Percentiles rank a stretch among this genome's conserved stretches.
These are phyloP conservation scores for Oryza meridionalis DNA, from an alignment of 176 grass and related monocot genomes.

Conservation along the genomic window DNA sequence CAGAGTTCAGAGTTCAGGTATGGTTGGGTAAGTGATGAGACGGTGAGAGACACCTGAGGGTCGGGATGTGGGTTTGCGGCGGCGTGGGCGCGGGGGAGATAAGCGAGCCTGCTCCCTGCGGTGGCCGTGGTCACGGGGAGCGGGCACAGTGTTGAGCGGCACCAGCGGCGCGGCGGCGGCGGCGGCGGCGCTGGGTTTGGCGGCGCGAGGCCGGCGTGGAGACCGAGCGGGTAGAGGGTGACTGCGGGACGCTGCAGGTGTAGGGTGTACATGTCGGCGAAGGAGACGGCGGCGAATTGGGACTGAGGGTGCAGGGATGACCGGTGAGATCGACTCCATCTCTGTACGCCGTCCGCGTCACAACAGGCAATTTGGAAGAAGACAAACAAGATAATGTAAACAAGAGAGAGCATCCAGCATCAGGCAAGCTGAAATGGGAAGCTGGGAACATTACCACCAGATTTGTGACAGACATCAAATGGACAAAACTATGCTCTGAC, in stretches of 20 bases:
- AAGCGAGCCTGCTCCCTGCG: slow-evolving; percentile 1
- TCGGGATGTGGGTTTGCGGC: slow-evolving; percentile 2
- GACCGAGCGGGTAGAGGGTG: background rate
- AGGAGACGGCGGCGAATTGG: background rate
- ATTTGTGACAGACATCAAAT: too few relatives aligned
- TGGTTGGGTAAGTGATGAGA: background rate
- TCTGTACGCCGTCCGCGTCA: background rate
- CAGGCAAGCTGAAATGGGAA: too few relatives aligned
- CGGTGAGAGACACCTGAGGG: slow-evolving; percentile 11
- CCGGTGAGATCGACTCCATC: background rate
- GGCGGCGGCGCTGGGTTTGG: background rate
- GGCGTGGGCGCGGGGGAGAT: background rate
- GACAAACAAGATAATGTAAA: background rate
- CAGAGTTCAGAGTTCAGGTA: background rate
- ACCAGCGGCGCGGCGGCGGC: background rate
- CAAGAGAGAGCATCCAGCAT: background rate
- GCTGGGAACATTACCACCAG: too few relatives aligned
- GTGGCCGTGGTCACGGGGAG: background rate
- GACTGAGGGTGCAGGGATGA: background rate
- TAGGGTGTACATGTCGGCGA: slow-evolving; percentile 9
- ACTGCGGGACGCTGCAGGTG: background rate
- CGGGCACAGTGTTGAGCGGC: background rate
- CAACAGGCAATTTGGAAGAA: background rate
- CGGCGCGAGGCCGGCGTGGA: background rate
- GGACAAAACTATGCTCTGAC: background rate